These are phyloP conservation scores for Calonectria fujianensis DNA, from an alignment of 2,329 filamentous ascomycete genomes.

Conservation along the genomic window DNA sequence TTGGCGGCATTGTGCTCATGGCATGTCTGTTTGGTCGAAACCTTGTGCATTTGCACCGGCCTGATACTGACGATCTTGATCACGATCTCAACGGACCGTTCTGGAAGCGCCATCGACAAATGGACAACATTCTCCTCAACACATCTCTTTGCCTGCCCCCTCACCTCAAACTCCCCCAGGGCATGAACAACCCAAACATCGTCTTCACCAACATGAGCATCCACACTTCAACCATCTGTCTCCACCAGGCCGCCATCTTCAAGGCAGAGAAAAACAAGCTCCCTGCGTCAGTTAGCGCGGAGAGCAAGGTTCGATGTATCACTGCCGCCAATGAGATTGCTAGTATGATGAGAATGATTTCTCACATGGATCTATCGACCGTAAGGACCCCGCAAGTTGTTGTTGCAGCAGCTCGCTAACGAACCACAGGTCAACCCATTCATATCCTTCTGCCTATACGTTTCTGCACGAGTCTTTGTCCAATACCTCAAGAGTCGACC, in stretches of 20 bases:
- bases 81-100: conserved; percentile 94
- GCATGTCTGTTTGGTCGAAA: conserved; percentile 95
- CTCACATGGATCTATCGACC: conserved; percentile 87
- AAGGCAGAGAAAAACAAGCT: conserved; percentile 94
- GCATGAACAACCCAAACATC: conserved; percentile 86
- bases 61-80: conserved; percentile 86
- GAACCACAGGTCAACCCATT: conserved; percentile 89
- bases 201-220: conserved; percentile 98
- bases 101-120: conserved; percentile 92
- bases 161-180: conserved; percentile 85
- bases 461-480: conserved; percentile 95
- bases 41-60: conserved; percentile 91
- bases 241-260: conserved; percentile 99
- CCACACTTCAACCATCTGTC: conserved; percentile 94
- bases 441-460: conserved; percentile 95
- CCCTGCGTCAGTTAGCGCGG: conserved; percentile 84
- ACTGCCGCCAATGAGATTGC: conserved; percentile 95
- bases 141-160: conserved; percentile 89
- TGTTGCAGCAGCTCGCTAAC: conserved; percentile 47
- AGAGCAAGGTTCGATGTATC: conserved; percentile 95
- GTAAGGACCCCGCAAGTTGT: conserved; percentile 72
- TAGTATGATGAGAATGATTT: conserved; percentile 95
- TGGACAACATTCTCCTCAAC: conserved; percentile 94
- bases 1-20: conserved; percentile 88
- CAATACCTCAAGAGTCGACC: conserved; percentile 97